Evolutionary conservation across 768 basidiomycete genomes (phyloP).

Genomic region (Candolleomyces aberdarensis): DNA sequence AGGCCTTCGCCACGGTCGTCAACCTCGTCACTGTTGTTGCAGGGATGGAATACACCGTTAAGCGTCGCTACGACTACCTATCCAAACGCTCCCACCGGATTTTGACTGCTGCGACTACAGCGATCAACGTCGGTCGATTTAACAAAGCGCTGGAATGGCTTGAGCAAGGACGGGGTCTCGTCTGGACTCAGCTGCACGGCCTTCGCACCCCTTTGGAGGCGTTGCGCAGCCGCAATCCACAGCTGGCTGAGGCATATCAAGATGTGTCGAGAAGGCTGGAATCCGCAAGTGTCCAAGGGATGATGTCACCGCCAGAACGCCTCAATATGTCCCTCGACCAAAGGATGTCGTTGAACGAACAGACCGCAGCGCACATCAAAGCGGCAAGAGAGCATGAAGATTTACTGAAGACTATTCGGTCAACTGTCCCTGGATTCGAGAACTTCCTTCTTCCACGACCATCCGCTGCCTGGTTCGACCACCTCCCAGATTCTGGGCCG

Average conservation of each 20-base stretch:
- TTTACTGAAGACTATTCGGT: conserved; percentile 6
- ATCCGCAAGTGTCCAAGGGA: background rate
- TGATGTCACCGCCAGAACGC: background rate
- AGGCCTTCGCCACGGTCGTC: conserved; percentile 10
- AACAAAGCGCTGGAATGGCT: conserved; percentile 20
- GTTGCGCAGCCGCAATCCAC: conserved; percentile 4
- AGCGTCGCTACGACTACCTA: conserved; percentile 8
- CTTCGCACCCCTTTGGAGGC: conserved; percentile 19
- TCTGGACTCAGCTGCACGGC: conserved; percentile 17
- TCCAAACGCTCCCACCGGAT: conserved; percentile 3
- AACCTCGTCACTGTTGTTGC: conserved; percentile 13
- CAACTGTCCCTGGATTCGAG: conserved; percentile 13
- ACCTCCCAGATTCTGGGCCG: conserved; percentile 11
- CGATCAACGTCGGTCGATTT: conserved; percentile 4
- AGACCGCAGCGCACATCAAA: conserved; percentile 5
- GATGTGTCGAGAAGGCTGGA: conserved; percentile 10
- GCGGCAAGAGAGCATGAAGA: conserved; percentile 14
- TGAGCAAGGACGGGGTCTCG: conserved; percentile 21
- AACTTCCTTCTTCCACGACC: conserved; percentile 10
- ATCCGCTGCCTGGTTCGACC: background rate
- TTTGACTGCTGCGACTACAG: conserved; percentile 11
- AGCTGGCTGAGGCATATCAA: conserved; percentile 5
- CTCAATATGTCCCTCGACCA: background rate
- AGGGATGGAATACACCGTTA: conserved; percentile 14
- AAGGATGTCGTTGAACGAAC: conserved; percentile 3